These are phyloP conservation scores for Myriosclerotinia curreyana DNA, from an alignment of 2,329 filamentous ascomycete genomes.

Conservation along the genomic window DNA sequence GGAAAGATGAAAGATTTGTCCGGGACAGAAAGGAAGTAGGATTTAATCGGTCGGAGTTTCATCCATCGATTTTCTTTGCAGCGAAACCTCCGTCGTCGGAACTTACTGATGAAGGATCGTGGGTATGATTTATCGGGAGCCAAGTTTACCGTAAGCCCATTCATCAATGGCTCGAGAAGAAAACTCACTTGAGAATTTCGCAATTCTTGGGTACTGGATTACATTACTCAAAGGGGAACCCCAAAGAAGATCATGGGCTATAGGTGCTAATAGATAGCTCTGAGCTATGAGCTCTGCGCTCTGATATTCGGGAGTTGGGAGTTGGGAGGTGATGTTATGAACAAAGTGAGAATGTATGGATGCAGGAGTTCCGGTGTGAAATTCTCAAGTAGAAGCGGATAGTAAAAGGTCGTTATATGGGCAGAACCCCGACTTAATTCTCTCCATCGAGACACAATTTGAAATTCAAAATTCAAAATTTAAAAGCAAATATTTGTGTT, in stretches of 20 bases:
- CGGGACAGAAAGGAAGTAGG: neutral
- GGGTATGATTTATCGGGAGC: neutral
- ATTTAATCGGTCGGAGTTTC: neutral
- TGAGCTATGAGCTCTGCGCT: too few relatives aligned
- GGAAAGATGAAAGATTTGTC: neutral
- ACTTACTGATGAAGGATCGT: neutral
- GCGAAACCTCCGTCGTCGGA: neutral
- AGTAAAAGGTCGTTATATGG: too few relatives aligned
- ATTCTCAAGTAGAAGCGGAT: neutral
- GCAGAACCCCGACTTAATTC: too few relatives aligned
- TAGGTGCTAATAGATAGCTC: too few relatives aligned
- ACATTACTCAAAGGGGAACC: too few relatives aligned
- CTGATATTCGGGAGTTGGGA: too few relatives aligned
- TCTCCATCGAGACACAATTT: too few relatives aligned
- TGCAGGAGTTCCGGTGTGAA: neutral
- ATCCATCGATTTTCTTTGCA: neutral
- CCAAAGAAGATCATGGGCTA: neutral
- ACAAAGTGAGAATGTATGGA: neutral
- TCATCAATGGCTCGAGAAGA: neutral
- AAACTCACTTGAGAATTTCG: neutral
- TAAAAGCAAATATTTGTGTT: too few relatives aligned
- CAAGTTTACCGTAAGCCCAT: neutral
- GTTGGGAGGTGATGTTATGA: too few relatives aligned
- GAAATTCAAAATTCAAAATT: too few relatives aligned
- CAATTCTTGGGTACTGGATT: neutral